Base-by-base conservation (phyloP, 2,329 filamentous ascomycete species). In the Phymatotrichopsis omnivora region DNA sequence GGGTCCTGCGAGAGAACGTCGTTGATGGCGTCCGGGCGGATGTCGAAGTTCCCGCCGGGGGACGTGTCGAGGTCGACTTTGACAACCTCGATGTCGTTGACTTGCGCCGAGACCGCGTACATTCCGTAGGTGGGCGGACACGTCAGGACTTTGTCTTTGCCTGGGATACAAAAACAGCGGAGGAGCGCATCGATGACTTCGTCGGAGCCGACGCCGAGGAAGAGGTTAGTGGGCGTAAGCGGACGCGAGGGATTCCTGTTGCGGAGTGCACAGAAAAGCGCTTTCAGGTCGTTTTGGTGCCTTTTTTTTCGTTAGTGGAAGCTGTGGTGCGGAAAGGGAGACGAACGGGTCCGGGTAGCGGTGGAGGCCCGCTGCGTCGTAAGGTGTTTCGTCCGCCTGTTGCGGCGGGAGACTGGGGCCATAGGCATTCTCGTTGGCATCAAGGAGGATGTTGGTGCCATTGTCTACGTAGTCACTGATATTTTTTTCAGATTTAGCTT, bases 71-170 rank as follows among this genome's bases (percentile, higher is more conserved):
- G 70, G 0, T 87, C 86, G n/a, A 96, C 78, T 62, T 82, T 85
- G 57, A 93, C 80, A 20, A 96, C 76, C 34, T 73, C 73, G 16
- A 98, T 72, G 61, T 96, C 91, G 68, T 98, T 98, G 56, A 95
- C 81, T 62, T 93, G 82, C 1, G 91, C 91, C 5, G 85, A 93
- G 14, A 98, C 91, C 35, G 77, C 72, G 69, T 98, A 98, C 91
- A 98, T 98, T 67, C 91, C 91, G 64, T 98, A 98, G 1, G 91
- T 98, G 1, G 91, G 91, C 14, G 91, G 91, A 61, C 89, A 96
- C 31, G 85, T 89, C 27, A 98, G 74, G 61, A 98, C 93, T 61
- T 83, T 85, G 66, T 98, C 91, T 55, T 73, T 73, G 34, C 81
- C 85, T 1, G 91, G 91, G 2, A 77, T 69, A 67, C 91, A 98